Evolutionary conservation across 2,329 filamentous ascomycete species (phyloP).

Genomic region (Colletotrichum somersetense): DNA sequence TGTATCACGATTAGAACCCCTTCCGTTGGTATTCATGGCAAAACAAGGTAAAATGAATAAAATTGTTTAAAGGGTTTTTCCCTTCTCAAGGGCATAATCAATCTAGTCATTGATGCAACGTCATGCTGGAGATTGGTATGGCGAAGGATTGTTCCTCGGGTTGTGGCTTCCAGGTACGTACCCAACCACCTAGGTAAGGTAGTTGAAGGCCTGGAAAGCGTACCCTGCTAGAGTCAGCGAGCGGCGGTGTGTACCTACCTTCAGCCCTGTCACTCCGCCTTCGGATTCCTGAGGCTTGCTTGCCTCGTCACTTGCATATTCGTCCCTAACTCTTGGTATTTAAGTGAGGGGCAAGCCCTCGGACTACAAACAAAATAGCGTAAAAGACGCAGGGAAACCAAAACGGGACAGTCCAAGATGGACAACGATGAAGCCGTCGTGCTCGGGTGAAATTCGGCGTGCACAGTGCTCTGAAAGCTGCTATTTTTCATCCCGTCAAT

Average conservation of each 20-base stretch:
- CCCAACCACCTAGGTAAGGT: no score
- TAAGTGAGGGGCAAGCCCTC: background rate
- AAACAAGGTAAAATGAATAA: no score
- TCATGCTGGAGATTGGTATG: background rate
- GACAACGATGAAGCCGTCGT: background rate
- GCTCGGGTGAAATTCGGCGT: conserved; percentile 11
- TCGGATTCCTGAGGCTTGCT: background rate
- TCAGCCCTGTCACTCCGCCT: background rate
- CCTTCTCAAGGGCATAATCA: no score
- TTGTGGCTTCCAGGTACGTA: background rate
- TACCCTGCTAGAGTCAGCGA: background rate
- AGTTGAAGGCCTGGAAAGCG: background rate
- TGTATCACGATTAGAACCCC: background rate
- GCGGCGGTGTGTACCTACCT: no score
- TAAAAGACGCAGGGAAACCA: background rate
- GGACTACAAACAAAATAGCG: background rate
- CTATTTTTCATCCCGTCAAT: conserved; percentile 32
- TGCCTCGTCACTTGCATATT: background rate
- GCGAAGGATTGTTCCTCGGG: background rate
- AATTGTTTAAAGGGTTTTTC: no score
- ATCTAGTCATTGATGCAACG: background rate
- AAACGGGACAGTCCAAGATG: no score
- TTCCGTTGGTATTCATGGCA: background rate
- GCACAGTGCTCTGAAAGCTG: conserved; percentile 6
- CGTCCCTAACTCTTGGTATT: no score